These are phyloP conservation scores for Venturia pyrina DNA, from an alignment of 2,329 filamentous ascomycete species.

Conservation along the genomic window DNA sequence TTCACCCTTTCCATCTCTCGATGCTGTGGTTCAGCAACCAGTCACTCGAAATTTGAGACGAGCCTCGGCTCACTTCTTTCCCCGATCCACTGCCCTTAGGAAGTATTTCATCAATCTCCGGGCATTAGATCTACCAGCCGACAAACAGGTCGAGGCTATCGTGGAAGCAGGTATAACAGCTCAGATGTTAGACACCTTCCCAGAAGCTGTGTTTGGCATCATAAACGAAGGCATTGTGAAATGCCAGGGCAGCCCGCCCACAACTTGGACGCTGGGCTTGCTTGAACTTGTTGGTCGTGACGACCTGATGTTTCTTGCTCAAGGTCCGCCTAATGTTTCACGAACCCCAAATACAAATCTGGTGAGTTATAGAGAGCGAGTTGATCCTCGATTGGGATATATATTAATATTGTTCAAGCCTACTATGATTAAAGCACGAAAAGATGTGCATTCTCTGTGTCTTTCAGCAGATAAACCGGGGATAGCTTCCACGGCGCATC, in stretches of 20 bases:
- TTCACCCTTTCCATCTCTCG: conserved; percentile 26
- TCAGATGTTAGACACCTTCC: conserved; percentile 67
- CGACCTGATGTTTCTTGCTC: conserved; percentile 54
- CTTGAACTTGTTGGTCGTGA: conserved; percentile 70
- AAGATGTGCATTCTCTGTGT: conserved; percentile 70
- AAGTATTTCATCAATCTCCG: conserved; percentile 46
- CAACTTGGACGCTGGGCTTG: conserved; percentile 61
- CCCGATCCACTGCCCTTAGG: conserved; percentile 57
- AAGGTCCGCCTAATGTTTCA: conserved; percentile 31
- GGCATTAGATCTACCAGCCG: background rate
- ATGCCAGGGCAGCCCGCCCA: conserved; percentile 73
- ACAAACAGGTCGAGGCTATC: conserved; percentile 57
- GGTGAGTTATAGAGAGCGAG: conserved; percentile 13
- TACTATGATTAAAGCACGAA: conserved; percentile 22
- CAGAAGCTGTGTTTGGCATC: conserved; percentile 71
- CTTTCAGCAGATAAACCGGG: conserved; percentile 52
- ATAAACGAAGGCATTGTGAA: conserved; percentile 75
- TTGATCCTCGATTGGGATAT: background rate
- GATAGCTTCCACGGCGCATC: conserved; percentile 63
- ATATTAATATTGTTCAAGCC: conserved; percentile 13
- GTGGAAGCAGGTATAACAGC: conserved; percentile 57
- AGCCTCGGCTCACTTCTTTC: conserved; percentile 5
- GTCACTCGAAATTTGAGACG: background rate
- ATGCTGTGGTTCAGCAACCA: conserved; percentile 19
- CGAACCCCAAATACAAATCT: conserved; percentile 5